phyloP scores from a whole-genome alignment of 2,329 filamentous ascomycete genomes.

The Stemphylium beticola region DNA sequence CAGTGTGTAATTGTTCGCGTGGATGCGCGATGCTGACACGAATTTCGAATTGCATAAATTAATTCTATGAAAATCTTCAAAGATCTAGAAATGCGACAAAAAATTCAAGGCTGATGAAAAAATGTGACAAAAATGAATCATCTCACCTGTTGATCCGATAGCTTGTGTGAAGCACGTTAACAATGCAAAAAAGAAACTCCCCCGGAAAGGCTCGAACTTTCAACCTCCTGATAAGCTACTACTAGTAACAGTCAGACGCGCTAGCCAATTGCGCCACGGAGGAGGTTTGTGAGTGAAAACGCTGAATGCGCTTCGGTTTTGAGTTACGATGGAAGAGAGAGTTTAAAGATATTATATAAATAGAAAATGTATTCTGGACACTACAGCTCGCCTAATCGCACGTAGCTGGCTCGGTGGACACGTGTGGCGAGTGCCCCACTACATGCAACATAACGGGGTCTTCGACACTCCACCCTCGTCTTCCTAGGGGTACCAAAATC shows the following conservation, averaged over 20 bases:
- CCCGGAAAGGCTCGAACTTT: slow-evolving; percentile 38
- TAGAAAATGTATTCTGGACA: too few relatives aligned
- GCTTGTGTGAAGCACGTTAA: not conserved
- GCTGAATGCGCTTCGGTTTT: slow-evolving; percentile 16
- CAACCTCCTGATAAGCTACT: slow-evolving; percentile 29
- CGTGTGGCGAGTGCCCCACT: not conserved
- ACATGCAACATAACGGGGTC: not conserved
- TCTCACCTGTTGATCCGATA: too few relatives aligned
- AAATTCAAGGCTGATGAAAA: too few relatives aligned
- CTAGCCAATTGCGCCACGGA: slow-evolving; percentile 60
- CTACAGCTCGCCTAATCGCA: too few relatives aligned
- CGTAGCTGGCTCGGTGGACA: not conserved
- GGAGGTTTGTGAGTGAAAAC: slow-evolving; percentile 27
- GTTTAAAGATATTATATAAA: not conserved
- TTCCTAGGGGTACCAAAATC: too few relatives aligned
- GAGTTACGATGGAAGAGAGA: slow-evolving; percentile 6
- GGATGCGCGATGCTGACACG: slow-evolving; percentile 38
- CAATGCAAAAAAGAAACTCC: slow-evolving; percentile 26
- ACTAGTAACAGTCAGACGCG: slow-evolving; percentile 64
- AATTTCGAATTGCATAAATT: too few relatives aligned
- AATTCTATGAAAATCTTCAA: too few relatives aligned
- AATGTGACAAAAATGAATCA: too few relatives aligned
- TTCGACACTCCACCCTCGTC: not conserved
- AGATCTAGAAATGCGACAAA: too few relatives aligned
- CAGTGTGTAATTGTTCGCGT: slow-evolving; percentile 42